Base-by-base conservation (phyloP, 441 rosid genomes). In the Adansonia madagascariensis region DNA sequence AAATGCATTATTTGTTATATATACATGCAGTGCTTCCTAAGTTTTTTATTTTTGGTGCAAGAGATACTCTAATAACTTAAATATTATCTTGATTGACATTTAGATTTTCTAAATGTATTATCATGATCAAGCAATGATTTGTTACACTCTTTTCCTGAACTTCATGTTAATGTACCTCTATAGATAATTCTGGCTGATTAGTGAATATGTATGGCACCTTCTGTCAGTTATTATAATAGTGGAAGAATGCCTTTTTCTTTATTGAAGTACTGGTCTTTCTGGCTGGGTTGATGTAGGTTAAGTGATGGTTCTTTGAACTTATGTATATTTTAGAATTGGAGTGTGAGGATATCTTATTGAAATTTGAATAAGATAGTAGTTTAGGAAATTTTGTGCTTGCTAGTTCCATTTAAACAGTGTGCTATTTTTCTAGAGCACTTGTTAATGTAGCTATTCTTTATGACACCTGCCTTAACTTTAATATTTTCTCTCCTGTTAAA, bases 291-390 rank as follows among this genome's bases (percentile, higher is more conserved):
- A 31, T 43, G 15, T 66, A 66, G 71, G 15, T 46, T 66, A 43
- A 9, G n/a, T 66, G 41, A 66, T 66, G 31, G 52, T 66, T 66
- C 15, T 44, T 53, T 66, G 14, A 66, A 66, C 71, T 43, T n/a
- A 17, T 9, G 52, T 66, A 18, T 66, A 66, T 43, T 17, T 66
- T 43, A 20, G 55, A n/a, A 46, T 6, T 10, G 20, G 10, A 20
- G 18, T 69, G 55, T 69, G 41, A 49, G 17, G 59, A 24, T 24
- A 24, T 69, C 39, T 18, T 47, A 12, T 12, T 70, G 20, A 22
- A 47, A 46, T 46, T 68, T 68, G 39, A 47, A 18, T 67, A 46
- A 46, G 35, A 67, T 18, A 67, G 22, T 5, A 20, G 9, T 46
- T 46, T 20, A 12, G 55, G 35, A 46, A 67, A 18, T 20, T 49